A percentile compares a stretch with the other conserved stretches of the same genome.
These are phyloP conservation scores for Plasmodium yoelii DNA, from an alignment of 169 alveolate species.

Conservation along the genomic window DNA sequence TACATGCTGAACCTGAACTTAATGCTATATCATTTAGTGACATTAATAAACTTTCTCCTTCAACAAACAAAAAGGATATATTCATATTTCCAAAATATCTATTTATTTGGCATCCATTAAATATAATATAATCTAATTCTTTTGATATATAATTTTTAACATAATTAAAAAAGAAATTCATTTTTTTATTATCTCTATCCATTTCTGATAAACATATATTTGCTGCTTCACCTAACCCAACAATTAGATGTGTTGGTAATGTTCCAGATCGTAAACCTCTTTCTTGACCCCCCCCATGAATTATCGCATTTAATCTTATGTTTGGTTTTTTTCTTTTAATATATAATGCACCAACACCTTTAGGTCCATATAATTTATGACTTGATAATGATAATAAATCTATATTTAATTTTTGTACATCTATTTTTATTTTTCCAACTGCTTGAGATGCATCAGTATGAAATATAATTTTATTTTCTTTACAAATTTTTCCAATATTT, in stretches of 20 bases:
- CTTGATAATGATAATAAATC: constrained; percentile 96
- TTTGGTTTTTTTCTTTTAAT: constrained; percentile 95
- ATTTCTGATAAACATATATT: constrained; percentile 92
- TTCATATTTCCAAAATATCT: constrained; percentile 94
- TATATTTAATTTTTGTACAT: constrained; percentile 92
- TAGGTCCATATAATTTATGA: constrained; percentile 99
- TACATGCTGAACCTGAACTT: constrained; percentile 94
- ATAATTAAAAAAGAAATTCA: constrained; percentile 87
- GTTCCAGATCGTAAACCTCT: constrained; percentile 98
- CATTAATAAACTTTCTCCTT: constrained; percentile 95
- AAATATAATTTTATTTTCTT: constrained; percentile 92
- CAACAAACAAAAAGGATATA: constrained; percentile 95
- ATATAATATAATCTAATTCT: constrained; percentile 86
- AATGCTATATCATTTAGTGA: constrained; percentile 90
- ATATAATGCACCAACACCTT: constrained; percentile 98
- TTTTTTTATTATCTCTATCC: constrained; percentile 93
- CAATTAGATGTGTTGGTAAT: constrained; percentile 92
- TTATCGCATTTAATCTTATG: constrained; percentile 94
- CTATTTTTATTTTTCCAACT: constrained; percentile 94
- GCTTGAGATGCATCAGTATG: constrained; percentile 97
- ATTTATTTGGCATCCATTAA: constrained; percentile 89
- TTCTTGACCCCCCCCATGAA: constrained; percentile 99
- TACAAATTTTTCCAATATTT: constrained; percentile 95
- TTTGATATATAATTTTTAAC: constrained; percentile 81
- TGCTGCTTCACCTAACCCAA: constrained; percentile 98